Evolutionary conservation across 2,329 filamentous ascomycete species (phyloP), one percentile per base, ranked within the genome.

Genomic region (Diplodia mutila): DNA sequence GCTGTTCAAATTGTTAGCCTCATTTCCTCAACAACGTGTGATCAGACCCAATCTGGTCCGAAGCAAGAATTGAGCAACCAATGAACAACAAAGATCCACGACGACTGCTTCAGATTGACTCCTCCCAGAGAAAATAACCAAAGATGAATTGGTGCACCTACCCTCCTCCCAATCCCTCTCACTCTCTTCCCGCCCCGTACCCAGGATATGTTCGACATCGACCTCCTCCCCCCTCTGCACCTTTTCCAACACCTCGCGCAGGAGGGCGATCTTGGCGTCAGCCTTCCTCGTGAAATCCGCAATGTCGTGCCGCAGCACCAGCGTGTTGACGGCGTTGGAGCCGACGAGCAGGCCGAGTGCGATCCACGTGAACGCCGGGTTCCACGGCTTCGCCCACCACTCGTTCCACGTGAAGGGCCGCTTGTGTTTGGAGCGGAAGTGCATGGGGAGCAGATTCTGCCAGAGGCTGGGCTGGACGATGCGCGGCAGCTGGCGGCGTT

Each of bases 281-380:
- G 93, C 90, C 72, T 89, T 88, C 61, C 94, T 88, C 75, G 85
- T 87, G 73, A 91, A 94, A 11, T 89, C 87, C 37, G 85, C 84
- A 75, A 89, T 91, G 61, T 94, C 90, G 72, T 91, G 91, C 73
- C 90, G 90, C 73, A 98, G 78, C 42, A 89, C 85, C 75, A 99
- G 90, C 85, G 95, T 91, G 74, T 97, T 92, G 73, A 99, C 97
- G 16, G 94, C 92, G 85, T 97, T 97, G 69, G 93, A 97, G 4
- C 96, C 96, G 71, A 98, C 94, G 70, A 98, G 85, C 49, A 93
- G 83, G 6, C 91, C 84, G 2, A 88, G 77, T 68, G 87, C 75
- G 68, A 94, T 88, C 80, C 91, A 94, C 69, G 86, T 72, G 18
- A 93, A 85, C 1, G 85, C 85, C 27, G 93, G 85, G 23, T 83